Evolutionary conservation across 768 basidiomycete genomes (phyloP), one percentile per base, ranked within the genome.

Genomic region (Rhodotorula toruloides): DNA sequence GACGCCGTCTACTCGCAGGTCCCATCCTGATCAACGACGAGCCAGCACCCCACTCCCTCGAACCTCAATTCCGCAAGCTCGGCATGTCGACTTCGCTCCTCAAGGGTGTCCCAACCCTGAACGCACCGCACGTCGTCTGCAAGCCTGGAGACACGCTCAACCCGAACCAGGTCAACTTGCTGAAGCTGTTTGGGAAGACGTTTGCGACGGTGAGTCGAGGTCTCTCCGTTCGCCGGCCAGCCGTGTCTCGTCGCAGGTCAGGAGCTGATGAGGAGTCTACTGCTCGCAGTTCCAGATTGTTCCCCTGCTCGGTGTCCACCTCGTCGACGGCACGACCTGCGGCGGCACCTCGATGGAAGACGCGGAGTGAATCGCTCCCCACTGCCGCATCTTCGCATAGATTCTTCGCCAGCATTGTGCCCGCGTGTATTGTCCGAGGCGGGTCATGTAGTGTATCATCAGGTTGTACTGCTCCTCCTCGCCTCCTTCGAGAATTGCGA

Each of bases 21-120:
- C 90, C 94, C 29, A 84, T 97, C 60, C 84, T 92, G 43, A 75
- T 86, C 83, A 75, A 76, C 56, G 86, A 88, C 68, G 88, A 87
- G 1, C 84, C 87, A 44, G 92, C 98, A 78, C 91, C 96, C 43
- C 92, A 97, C 77, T 92, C 91, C 74, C 91, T 98, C 80, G 96
- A 99, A 68, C 92, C 93, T 29, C 94, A 98, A 76, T 82, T 99
- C 58, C 86, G 96, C 61, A 90, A 89, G 77, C 83, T 98, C 42
- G 96, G 96, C 13, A 79, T 99, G 39, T 81, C 85, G 56, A 98
- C 93, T 25, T 68, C 62, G 25, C 83, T 99, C 82, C 84, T 87
- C 63, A 85, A 84, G 73, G 96, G 96, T 60, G 88, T 96, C 0
- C 93, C 94, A 8, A 88, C 87, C 12, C 79, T 98, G 52, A 82